These are phyloP conservation scores for Penicillium tannophilum DNA, from an alignment of 495 filamentous ascomycete genomes.

Conservation along the genomic window DNA sequence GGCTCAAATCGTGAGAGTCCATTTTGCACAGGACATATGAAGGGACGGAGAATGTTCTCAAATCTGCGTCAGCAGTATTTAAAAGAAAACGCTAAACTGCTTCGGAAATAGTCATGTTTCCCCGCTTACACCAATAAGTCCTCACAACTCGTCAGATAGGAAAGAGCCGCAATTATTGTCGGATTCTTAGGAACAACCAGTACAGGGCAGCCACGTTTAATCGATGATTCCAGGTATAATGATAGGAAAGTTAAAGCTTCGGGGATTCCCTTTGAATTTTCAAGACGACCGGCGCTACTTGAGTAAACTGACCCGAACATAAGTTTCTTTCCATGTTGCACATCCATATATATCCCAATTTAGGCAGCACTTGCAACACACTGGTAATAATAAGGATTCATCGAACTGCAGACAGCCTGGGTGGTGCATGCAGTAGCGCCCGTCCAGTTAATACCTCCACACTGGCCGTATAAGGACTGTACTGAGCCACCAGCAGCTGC, in stretches of 20 bases:
- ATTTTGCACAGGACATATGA: not conserved
- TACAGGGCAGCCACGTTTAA: too few relatives aligned
- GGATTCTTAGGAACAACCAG: too few relatives aligned
- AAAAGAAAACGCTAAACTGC: too few relatives aligned
- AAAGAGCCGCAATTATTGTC: too few relatives aligned
- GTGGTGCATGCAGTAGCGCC: constrained; percentile 48
- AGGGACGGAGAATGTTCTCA: not conserved
- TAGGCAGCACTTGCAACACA: constrained; percentile 38
- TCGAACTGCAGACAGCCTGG: constrained; percentile 42
- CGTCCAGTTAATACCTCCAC: constrained; percentile 49
- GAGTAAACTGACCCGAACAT: not conserved
- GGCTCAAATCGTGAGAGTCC: not conserved
- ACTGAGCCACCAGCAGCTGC: constrained; percentile 17
- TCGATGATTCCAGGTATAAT: too few relatives aligned
- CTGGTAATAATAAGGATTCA: constrained; percentile 55
- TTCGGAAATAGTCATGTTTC: too few relatives aligned
- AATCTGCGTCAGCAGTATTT: not conserved
- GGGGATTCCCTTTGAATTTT: not conserved
- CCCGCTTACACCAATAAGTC: too few relatives aligned
- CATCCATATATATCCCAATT: not conserved
- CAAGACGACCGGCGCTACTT: not conserved
- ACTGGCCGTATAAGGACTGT: constrained; percentile 46
- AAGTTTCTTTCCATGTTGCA: not conserved
- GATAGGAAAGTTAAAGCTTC: not conserved
- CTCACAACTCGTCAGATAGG: too few relatives aligned